Conservation (phyloP, 768 basidiomycete species). For the Leccinum disarticulatum region DNA sequence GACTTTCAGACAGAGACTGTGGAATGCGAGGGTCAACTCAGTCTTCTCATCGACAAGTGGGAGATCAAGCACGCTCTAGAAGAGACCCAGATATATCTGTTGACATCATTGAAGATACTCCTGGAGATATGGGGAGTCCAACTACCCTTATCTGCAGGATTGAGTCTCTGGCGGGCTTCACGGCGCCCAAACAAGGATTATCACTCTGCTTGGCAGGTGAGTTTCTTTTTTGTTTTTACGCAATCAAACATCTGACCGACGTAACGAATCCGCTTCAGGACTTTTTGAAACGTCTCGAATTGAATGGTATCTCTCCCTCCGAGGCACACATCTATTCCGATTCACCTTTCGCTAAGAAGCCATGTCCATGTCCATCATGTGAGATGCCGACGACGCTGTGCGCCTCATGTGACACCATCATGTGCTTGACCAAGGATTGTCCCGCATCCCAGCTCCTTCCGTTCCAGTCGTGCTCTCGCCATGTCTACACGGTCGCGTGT, state of each 20-base stretch:
- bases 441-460: neutral
- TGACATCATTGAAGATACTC: neutral
- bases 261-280: neutral
- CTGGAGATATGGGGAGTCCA: neutral
- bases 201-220: neutral
- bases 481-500: neutral
- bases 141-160: neutral
- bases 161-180: too few species aligned
- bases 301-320: neutral
- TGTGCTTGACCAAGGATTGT: neutral
- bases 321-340: neutral
- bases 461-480: neutral
- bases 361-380: neutral
- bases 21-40: neutral
- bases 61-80: neutral
- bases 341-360: neutral
- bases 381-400: neutral
- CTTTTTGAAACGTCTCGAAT: neutral
- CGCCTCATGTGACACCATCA: neutral
- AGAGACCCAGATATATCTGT: neutral
- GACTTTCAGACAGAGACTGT: neutral
- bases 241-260: neutral
- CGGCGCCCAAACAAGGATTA: too few species aligned
- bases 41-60: neutral
- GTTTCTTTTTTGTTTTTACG: neutral